Base-by-base conservation (phyloP, 2,329 filamentous ascomycete species). In the Colletotrichum aenigma region DNA sequence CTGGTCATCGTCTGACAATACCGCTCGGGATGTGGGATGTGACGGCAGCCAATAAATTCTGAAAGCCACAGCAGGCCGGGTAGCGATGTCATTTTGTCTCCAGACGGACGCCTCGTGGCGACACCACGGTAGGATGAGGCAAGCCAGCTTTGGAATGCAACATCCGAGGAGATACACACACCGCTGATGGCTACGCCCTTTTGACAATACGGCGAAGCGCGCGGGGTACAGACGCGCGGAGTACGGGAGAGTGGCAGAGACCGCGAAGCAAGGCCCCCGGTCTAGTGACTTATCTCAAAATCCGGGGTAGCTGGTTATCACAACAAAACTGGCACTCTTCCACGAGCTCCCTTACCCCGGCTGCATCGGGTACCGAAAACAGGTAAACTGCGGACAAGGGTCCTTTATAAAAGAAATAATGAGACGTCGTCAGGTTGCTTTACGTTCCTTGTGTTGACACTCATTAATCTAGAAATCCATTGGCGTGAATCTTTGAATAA, bases 61-160 rank as follows among this genome's bases (percentile, higher is more conserved):
- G 16, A 18, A 43, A 43, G 4, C 36, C 36, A 43, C 1, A 43
- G 36, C 36, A 18, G 36, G 8, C 8, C 36, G 32, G 32, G 13
- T 13, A 34, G 34, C 34, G 34, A n/a, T 43, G 38, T 43, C 38
- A 43, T 43, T n/a, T n/a, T 43, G 0, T 43, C 38, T 5, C 38
- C 38, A 1, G 0, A 43, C 38, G 9, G 18, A 43, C 0, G 38
- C 38, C 0, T 43, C 38, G 9, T 43, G 38, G 38, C 38, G 10
- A 1, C 38, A 3, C 1, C 38, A n/a, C 18, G 0, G 2, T 0
- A n/a, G 38, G 38, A 43, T 0, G 0, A 43, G 38, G 0, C 38
- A 43, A n/a, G 38, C 38, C 38, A 43, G 38, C 5, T 12, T 0
- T 12, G 38, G 38, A 2, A 43, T 0, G 18, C 1, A n/a, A 43